Conservation (phyloP, 2,329 filamentous ascomycete genomes). For the Xylaria arbuscula region DNA sequence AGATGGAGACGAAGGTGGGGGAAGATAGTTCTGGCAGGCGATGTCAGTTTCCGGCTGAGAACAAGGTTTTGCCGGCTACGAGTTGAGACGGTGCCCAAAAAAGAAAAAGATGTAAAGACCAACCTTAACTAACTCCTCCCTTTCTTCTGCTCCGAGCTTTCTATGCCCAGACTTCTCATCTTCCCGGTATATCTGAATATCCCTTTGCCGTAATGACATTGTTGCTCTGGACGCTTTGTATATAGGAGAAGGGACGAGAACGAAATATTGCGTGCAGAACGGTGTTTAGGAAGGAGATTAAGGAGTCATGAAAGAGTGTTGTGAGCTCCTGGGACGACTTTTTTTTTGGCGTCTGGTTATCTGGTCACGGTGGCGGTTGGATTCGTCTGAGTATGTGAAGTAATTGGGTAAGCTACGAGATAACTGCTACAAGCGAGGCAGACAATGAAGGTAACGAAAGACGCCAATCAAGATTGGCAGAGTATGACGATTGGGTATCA, state of each 20-base stretch:
- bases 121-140: conserved; percentile 60
- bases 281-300: background rate
- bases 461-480: conserved; percentile 31
- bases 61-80: background rate
- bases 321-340: background rate
- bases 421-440: conserved; percentile 19
- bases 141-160: conserved; percentile 53
- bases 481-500: conserved; percentile 24
- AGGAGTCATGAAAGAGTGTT: conserved; percentile 18
- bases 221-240: conserved; percentile 20
- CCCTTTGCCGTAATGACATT: conserved; percentile 54
- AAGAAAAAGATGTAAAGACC: conserved; percentile 17
- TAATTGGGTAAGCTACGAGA: conserved; percentile 10
- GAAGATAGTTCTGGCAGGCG: conserved; percentile 47
- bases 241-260: background rate
- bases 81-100: background rate
- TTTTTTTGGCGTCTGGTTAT: conserved; percentile 17
- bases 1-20: conserved; percentile 42
- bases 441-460: conserved; percentile 22
- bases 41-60: conserved; percentile 26
- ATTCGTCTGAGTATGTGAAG: conserved; percentile 1
- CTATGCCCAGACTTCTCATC: conserved; percentile 54
- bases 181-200: conserved; percentile 57
- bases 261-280: background rate
- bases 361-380: conserved; percentile 12